Evolutionary conservation across 768 basidiomycete species (phyloP).

Genomic region (Leccinum subtestaceum): DNA sequence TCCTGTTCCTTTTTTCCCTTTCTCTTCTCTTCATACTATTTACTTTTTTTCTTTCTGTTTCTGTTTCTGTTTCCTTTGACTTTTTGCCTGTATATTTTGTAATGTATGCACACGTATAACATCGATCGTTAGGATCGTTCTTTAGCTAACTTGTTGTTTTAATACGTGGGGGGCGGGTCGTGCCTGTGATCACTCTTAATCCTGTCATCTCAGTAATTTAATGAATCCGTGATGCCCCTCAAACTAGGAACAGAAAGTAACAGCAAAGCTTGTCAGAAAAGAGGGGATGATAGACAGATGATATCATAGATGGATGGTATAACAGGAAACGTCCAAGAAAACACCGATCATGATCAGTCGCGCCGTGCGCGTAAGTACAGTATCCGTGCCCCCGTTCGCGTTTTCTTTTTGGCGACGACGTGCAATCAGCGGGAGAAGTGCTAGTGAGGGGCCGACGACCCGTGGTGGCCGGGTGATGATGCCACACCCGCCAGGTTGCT

Average conservation of each 20-base stretch:
- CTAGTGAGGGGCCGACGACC: neutral
- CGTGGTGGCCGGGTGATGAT: neutral
- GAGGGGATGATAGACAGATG: neutral
- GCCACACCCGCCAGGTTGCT: too few species aligned
- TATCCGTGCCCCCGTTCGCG: neutral
- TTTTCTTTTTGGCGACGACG: neutral
- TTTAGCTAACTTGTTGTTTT: slow-evolving; percentile 12
- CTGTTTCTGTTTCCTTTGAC: neutral
- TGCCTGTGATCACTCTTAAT: neutral
- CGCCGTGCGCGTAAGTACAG: neutral
- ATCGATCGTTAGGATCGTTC: slow-evolving; percentile 14
- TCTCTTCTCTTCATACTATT: neutral
- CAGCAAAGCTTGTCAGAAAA: neutral
- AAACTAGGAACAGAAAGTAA: neutral
- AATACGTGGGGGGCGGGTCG: slow-evolving; percentile 6
- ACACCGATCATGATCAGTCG: neutral
- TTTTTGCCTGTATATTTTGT: slow-evolving; percentile 19
- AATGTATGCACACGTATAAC: slow-evolving; percentile 15
- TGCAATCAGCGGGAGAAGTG: slow-evolving; percentile 5
- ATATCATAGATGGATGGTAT: neutral
- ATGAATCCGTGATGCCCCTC: neutral
- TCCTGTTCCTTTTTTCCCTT: neutral
- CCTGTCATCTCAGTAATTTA: neutral
- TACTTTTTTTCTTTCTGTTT: neutral
- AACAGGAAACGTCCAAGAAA: neutral